Conservation (phyloP, 169 alveolate species). For the Ichthyophthirius multifiliis region DNA sequence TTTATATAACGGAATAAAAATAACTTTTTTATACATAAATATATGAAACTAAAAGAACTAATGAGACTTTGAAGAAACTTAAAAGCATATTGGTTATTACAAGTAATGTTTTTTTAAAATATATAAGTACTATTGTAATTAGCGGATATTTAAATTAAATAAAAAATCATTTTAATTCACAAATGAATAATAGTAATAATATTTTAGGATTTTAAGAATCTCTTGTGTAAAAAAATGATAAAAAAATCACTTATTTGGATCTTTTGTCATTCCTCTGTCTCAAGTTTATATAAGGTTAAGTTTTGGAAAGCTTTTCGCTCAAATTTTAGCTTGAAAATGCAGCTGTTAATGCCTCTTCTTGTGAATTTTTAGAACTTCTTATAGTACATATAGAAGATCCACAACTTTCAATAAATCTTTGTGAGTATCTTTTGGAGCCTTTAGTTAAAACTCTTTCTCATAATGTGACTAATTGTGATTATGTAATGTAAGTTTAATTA, state of each 20-base stretch:
- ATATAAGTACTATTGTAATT: not conserved
- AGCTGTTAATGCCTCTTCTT: slow-evolving; percentile 50
- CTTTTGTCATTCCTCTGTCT: slow-evolving; percentile 26
- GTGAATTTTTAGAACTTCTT: slow-evolving; percentile 43
- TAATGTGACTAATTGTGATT: slow-evolving; percentile 23
- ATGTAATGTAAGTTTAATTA: slow-evolving; percentile 41
- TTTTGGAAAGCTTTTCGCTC: slow-evolving; percentile 28
- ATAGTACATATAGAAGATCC: slow-evolving; percentile 39
- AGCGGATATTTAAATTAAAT: slow-evolving; percentile 10
- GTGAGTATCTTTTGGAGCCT: slow-evolving; percentile 30
- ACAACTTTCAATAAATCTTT: slow-evolving; percentile 17
- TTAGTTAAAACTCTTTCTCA: slow-evolving; percentile 22
- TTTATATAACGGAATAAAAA: slow-evolving; percentile 29
- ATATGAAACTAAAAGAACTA: slow-evolving; percentile 32
- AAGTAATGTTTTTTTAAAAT: slow-evolving; percentile 25
- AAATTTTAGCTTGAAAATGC: slow-evolving; percentile 41
- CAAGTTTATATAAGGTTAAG: slow-evolving; percentile 38
- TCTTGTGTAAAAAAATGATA: slow-evolving; percentile 12
- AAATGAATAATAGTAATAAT: not conserved
- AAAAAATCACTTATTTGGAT: slow-evolving; percentile 37
- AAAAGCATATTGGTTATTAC: slow-evolving; percentile 29
- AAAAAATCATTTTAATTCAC: slow-evolving; percentile 1
- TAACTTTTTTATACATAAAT: slow-evolving; percentile 34
- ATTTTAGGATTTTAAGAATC: not conserved
- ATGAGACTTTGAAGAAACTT: slow-evolving; percentile 38